Evolutionary conservation across 139 green algal genomes (phyloP), one percentile per base, ranked within the genome.

Genomic region (Ulvella scutata): DNA sequence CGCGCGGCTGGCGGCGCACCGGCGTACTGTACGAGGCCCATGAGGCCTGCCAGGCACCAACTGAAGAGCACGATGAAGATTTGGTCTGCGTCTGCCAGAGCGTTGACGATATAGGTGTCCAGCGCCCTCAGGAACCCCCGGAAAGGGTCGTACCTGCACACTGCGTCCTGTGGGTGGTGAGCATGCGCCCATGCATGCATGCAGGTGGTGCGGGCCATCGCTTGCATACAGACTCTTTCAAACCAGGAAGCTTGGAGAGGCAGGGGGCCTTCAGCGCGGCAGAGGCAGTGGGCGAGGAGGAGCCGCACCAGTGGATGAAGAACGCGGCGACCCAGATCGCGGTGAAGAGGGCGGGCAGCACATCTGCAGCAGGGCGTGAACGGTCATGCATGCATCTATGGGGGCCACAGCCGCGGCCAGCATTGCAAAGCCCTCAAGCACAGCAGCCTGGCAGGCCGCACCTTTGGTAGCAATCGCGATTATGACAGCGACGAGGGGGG

Each of bases 51-150:
- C 7, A 77, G 74, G 51, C 74, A 77, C 74, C 74, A 77, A 3
- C 39, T 74, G 34, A 79, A 79, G 4, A 75, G 40, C n/a, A 79
- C 59, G n/a, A 79, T 31, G 37, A 73, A 79, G 38, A 74, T 38
- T 29, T 79, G 44, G 38, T 75, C 75, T 20, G 39, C 72, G 73
- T 37, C 72, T n/a, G 62, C 76, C 31, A 80, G 34, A 1, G 76
- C 37, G 35, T 77, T 61, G 20, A 76, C 34, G 31, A 80, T 80
- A 72, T 80, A 80, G 35, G 38, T 80, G 37, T 80, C 76, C 40
- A 80, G 72, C 4, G 76, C 79, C 13, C 76, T 38, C 72, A 80
- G 72, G 73, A 80, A 77, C 21, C 37, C 34, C 34, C 37, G 33
- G 36, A 78, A 60, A 6, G 67, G 75, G 73, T 79, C 75, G 2